A percentile compares a stretch with the other conserved stretches of the same genome.
phyloP scores from a whole-genome alignment of 306 rosid species.

The Citrullus mucosospermus region DNA sequence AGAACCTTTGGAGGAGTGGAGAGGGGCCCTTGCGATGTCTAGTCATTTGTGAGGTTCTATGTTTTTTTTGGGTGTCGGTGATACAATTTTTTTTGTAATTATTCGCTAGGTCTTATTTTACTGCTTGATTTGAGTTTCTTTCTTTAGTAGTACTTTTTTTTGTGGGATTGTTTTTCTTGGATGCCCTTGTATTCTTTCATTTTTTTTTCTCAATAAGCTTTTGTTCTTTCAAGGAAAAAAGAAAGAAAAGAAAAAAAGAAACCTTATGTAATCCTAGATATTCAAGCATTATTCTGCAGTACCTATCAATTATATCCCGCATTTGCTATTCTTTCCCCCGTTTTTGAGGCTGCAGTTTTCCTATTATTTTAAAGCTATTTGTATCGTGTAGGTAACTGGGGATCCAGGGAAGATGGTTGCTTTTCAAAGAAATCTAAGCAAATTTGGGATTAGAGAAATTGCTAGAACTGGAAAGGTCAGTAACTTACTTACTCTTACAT shows the following conservation, averaged over 20 bases:
- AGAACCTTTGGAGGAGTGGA: neutral
- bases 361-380: conserved; percentile 1
- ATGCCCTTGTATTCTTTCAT: neutral
- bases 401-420: conserved; percentile 54
- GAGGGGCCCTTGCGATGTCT: neutral
- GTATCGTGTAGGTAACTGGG: conserved; percentile 34
- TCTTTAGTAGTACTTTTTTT: neutral
- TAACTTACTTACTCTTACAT: neutral
- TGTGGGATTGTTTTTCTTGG: neutral
- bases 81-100: neutral
- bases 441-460: conserved; percentile 44
- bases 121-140: neutral
- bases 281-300: neutral
- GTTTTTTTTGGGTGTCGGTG: neutral
- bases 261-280: neutral
- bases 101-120: neutral
- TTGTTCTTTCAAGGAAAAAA: neutral
- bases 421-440: conserved; percentile 31
- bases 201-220: neutral
- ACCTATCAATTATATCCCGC: neutral
- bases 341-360: neutral
- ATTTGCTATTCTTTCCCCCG: neutral
- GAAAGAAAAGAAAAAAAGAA: neutral
- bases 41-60: too few relatives aligned
- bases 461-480: conserved; percentile 50